phyloP scores from a whole-genome alignment of 169 alveolate species.

The Plasmodium fragile region DNA sequence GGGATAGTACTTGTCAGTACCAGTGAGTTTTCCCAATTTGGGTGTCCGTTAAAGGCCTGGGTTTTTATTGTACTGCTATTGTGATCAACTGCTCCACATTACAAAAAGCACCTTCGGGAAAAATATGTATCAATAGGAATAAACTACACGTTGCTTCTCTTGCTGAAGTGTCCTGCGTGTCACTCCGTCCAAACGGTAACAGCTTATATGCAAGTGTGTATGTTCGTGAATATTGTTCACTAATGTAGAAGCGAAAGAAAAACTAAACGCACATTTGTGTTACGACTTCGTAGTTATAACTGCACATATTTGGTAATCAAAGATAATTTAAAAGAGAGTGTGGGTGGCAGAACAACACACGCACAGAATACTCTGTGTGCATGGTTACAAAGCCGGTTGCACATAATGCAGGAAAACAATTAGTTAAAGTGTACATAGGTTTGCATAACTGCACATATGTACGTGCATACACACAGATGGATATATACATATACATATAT shows the following conservation, averaged over 20 bases:
- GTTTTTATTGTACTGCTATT: not conserved
- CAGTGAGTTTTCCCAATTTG: not conserved
- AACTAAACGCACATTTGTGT: not conserved
- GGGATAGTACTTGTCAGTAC: not conserved
- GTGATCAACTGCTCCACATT: not conserved
- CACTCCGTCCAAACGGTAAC: not conserved
- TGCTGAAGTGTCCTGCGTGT: not conserved
- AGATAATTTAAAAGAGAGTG: not conserved
- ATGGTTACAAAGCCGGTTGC: not conserved
- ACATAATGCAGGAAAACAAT: not conserved
- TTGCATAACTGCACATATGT: not conserved
- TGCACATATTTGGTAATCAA: not conserved
- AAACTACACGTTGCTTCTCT: not conserved
- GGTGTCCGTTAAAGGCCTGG: not conserved
- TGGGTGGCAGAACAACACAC: not conserved
- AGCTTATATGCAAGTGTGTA: not conserved
- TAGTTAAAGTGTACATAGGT: not conserved
- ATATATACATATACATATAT: not conserved
- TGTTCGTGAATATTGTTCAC: not conserved
- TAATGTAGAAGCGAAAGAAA: not conserved
- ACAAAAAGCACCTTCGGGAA: not conserved
- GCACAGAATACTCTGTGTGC: not conserved
- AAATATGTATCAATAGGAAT: not conserved
- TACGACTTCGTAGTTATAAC: not conserved
- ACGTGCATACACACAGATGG: not conserved